Evolutionary conservation across 345 rosid species (phyloP).

Genomic region (Iberis pinnata): DNA sequence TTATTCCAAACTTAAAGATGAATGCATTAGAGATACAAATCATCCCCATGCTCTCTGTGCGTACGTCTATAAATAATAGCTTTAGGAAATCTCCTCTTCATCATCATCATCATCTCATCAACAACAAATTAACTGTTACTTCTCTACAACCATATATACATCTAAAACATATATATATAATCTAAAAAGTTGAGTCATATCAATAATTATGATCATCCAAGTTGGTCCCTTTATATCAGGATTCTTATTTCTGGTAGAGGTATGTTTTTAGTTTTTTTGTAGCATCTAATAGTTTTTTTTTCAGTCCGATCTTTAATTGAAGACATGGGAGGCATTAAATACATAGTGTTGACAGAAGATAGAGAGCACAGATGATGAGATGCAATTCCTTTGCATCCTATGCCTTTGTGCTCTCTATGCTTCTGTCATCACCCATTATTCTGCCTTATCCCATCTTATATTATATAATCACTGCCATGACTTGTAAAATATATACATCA

Average conservation of each 20-base stretch:
- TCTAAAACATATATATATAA: background rate
- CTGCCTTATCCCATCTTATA: no score
- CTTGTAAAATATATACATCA: no score
- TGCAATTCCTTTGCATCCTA: slow-evolving; percentile 35
- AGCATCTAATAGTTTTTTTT: no score
- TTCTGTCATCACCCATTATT: slow-evolving; percentile 68
- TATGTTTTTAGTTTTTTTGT: no score
- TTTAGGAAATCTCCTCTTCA: slow-evolving; percentile 12
- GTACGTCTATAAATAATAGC: slow-evolving; percentile 29
- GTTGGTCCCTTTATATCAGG: background rate
- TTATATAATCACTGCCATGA: no score
- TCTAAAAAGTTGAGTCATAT: background rate
- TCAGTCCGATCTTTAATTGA: no score
- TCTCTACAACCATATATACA: slow-evolving; percentile 3
- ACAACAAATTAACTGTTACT: no score
- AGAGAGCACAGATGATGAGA: slow-evolving; percentile 77
- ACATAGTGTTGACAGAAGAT: slow-evolving; percentile 83
- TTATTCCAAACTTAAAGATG: slow-evolving; percentile 20
- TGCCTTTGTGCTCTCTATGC: slow-evolving; percentile 75
- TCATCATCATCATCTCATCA: slow-evolving; percentile 24
- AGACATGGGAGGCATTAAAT: no score
- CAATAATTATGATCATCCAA: background rate
- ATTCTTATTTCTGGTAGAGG: slow-evolving; percentile 19
- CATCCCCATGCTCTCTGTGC: background rate
- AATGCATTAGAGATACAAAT: background rate